phyloP scores from a whole-genome alignment of 257 asterid genomes.

The Solanum virginianum region DNA sequence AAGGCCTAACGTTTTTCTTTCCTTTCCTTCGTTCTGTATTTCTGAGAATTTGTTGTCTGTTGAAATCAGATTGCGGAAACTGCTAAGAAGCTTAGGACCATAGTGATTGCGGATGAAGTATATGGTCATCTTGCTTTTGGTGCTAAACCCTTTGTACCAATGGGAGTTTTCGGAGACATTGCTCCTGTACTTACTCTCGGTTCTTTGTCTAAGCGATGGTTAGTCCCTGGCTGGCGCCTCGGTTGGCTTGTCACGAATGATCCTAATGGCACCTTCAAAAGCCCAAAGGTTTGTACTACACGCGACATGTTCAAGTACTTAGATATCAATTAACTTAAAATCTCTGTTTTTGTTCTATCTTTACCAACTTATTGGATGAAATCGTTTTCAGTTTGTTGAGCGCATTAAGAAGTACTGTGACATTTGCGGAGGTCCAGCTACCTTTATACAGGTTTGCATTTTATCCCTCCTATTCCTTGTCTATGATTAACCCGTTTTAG shows the following conservation, averaged over 20 bases:
- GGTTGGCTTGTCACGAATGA: conserved; percentile 84
- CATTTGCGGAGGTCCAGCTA: conserved; percentile 79
- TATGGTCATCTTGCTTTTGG: conserved; percentile 86
- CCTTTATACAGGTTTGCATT: conserved; percentile 63
- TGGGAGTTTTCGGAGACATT: conserved; percentile 69
- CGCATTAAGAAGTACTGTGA: conserved; percentile 71
- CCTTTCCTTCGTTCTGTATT: background rate
- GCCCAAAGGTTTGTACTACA: conserved; percentile 40
- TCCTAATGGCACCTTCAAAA: conserved; percentile 41
- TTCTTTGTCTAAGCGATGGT: conserved; percentile 81
- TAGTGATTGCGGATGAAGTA: conserved; percentile 78
- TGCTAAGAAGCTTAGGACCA: conserved; percentile 50
- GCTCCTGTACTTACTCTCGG: conserved; percentile 76
- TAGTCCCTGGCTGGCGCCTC: conserved; percentile 93
- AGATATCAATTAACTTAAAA: background rate
- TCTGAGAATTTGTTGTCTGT: background rate
- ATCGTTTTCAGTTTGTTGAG: conserved; percentile 49
- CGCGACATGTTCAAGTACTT: background rate
- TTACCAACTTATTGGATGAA: background rate
- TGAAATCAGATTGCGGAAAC: conserved; percentile 53
- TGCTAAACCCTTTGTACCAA: conserved; percentile 58
- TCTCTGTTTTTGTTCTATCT: background rate
- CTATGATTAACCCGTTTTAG: background rate
- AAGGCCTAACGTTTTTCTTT: background rate
- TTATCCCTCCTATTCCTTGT: background rate